A percentile compares a stretch with the other conserved stretches of the same genome.
phyloP scores from a whole-genome alignment of 305 asterid genomes.

The Rubia balearica region DNA sequence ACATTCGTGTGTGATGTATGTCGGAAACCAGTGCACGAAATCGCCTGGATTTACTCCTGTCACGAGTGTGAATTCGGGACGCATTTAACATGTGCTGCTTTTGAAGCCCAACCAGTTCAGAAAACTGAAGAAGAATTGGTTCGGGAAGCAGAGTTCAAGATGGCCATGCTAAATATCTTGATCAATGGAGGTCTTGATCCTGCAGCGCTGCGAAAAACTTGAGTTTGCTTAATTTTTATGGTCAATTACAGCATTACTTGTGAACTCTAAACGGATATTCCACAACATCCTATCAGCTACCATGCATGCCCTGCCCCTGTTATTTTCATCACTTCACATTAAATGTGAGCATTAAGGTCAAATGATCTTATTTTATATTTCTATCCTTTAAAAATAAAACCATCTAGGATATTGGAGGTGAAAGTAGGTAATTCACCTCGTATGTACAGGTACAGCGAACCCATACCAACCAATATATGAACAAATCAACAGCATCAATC shows the following conservation, averaged over 20 bases:
- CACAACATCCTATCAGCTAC: neutral
- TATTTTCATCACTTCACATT: neutral
- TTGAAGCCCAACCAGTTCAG: constrained; percentile 23
- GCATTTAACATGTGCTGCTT: constrained; percentile 51
- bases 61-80: constrained; percentile 66
- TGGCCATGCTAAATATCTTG: constrained; percentile 45
- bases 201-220: neutral
- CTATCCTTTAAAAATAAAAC: too few species aligned
- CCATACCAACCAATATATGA: too few species aligned
- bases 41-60: constrained; percentile 61
- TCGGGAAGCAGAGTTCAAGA: constrained; percentile 37
- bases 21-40: constrained; percentile 40
- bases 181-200: constrained; percentile 17
- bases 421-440: too few species aligned
- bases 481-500: too few species aligned
- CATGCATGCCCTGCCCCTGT: neutral
- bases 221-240: neutral
- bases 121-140: constrained; percentile 37
- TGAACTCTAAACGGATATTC: neutral
- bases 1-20: constrained; percentile 53
- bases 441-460: too few species aligned
- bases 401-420: too few species aligned
- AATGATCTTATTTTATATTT: too few species aligned
- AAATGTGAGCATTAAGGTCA: too few species aligned
- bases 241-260: neutral